Evolutionary conservation across 495 filamentous ascomycete species (phyloP), one percentile per base, ranked within the genome.

Genomic region (Penicillium dipodomyicola): DNA sequence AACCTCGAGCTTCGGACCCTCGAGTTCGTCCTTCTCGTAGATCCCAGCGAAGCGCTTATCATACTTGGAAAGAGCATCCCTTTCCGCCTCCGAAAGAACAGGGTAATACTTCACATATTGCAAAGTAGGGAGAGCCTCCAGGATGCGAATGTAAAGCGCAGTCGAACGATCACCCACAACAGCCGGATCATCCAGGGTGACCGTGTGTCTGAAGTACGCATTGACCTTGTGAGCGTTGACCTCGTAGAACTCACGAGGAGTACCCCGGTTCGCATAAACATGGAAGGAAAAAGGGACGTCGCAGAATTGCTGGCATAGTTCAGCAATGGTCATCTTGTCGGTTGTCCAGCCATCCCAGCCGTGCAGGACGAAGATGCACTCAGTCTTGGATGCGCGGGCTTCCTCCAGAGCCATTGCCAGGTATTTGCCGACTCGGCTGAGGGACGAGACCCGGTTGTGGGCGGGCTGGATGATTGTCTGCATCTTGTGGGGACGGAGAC

Each of bases 271-370:
- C n/a, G 52, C 52, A 54, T 54, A 54, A 35, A 54, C 23, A 6
- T 37, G 52, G 8, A 54, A 15, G 0, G 6, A 39, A 9, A 54
- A 46, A 5, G 20, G 32, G 22, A 54, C 42, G 8, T 54, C 43
- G 14, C 8, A 23, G 20, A 46, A 47, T 2, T 27, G 4, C 6
- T 37, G 32, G 30, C 52, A 46, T 8, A 54, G 15, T 22, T 46
- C 32, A 2, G 9, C 10, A 7, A 54, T 37, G 22, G 42, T 47
- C 7, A 8, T 10, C 2, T 7, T 22, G 22, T 47, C 41, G 2
- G 42, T 54, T 5, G 52, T 54, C 52, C 42, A 54, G 14, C 42
- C 52, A 17, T 54, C 52, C 52, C 52, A 54, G 22, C 32, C 23
- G 29, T 39, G 11, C 0, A 54, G 42, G 0, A 46, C 52, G 42